phyloP scores from a whole-genome alignment of 441 rosid genomes.

The Erysimum pusillum region DNA sequence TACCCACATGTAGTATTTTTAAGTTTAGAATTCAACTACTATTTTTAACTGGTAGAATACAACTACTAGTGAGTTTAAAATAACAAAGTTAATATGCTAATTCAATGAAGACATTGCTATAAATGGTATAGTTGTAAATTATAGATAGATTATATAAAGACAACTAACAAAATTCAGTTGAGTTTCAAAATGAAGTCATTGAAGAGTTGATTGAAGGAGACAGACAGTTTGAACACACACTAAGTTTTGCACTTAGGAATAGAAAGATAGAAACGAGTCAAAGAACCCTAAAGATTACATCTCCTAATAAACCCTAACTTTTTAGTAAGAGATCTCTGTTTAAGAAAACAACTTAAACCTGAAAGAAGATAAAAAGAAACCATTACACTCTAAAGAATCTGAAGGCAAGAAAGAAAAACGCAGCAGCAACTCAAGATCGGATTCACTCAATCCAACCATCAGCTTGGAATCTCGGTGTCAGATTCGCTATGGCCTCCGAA shows the following conservation, averaged over 20 bases:
- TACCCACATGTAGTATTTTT: too few relatives aligned
- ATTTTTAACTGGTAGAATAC: background rate
- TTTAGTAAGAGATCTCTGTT: conserved; percentile 38
- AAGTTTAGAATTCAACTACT: too few relatives aligned
- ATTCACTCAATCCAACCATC: conserved; percentile 29
- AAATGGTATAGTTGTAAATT: background rate
- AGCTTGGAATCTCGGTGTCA: conserved; percentile 44
- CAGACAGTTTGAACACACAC: conserved; percentile 40
- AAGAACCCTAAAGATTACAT: conserved; percentile 44
- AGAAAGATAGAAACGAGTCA: conserved; percentile 26
- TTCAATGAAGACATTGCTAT: conserved; percentile 3
- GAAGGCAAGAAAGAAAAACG: background rate
- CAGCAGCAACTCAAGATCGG: conserved; percentile 19
- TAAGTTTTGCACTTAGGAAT: conserved; percentile 22
- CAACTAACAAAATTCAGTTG: background rate
- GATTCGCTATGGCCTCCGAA: conserved; percentile 44
- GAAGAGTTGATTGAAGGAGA: conserved; percentile 5
- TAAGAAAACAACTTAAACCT: conserved; percentile 27
- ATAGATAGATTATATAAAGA: conserved; percentile 1
- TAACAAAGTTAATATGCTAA: background rate
- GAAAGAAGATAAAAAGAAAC: background rate
- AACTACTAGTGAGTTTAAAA: background rate
- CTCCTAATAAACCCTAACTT: conserved; percentile 37
- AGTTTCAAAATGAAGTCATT: conserved; percentile 18
- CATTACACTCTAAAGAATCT: conserved; percentile 36